Percentiles rank a stretch among this genome's conserved stretches.
phyloP scores from a whole-genome alignment of 2,329 filamentous ascomycete genomes.

The Botrytis fragariae region DNA sequence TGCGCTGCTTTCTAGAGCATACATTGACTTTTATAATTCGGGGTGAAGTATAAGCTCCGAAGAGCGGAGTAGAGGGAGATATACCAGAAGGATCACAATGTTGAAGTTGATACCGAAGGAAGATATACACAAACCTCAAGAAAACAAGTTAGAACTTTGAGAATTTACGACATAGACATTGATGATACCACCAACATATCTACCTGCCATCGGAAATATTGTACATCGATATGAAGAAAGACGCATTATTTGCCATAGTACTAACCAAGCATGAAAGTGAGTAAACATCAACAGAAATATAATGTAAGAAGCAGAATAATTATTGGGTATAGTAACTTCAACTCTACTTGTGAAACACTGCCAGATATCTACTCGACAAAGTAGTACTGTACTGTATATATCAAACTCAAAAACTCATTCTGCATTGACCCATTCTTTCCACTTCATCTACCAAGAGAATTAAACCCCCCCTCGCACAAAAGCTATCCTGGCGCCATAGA shows the following conservation, averaged over 20 bases:
- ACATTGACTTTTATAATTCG: too few species aligned
- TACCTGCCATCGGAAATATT: not conserved
- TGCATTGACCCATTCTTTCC: too few species aligned
- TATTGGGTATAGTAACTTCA: constrained; percentile 18
- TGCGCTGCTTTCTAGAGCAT: too few species aligned
- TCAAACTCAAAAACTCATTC: not conserved
- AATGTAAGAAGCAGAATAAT: constrained; percentile 13
- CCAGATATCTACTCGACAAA: not conserved
- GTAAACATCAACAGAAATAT: not conserved
- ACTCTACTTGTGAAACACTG: not conserved
- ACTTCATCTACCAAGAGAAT: not conserved
- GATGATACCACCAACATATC: accelerated
- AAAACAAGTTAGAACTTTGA: not conserved
- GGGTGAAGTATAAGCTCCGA: not conserved
- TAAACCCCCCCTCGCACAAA: not conserved
- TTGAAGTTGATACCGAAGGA: not conserved
- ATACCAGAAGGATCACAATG: not conserved
- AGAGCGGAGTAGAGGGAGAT: not conserved
- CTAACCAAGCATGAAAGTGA: not conserved
- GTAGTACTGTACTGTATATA: not conserved
- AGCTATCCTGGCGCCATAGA: not conserved
- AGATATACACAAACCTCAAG: not conserved
- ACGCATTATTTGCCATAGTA: not conserved
- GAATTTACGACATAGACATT: not conserved
- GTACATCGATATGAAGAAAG: not conserved